phyloP scores from a whole-genome alignment of 331 rosid species.

The Quercus phellos region DNA sequence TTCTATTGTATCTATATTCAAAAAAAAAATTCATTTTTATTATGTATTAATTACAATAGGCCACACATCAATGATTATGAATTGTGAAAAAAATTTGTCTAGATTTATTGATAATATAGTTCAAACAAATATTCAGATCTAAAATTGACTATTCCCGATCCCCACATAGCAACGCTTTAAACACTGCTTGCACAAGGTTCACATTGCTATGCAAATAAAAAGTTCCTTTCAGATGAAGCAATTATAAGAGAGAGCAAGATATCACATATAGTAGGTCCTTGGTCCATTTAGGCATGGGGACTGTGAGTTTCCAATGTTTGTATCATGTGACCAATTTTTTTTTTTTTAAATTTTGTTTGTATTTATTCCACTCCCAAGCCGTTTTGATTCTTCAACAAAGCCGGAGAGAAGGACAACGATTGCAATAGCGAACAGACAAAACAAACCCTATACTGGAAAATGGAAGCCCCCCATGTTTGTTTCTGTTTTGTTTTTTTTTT shows the following conservation, averaged over 20 bases:
- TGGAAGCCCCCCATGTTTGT: neutral
- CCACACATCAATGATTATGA: no score
- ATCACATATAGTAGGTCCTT: neutral
- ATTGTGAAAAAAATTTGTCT: no score
- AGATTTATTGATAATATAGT: neutral
- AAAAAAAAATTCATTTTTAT: no score
- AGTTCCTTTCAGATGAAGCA: neutral
- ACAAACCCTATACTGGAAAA: conserved; percentile 21
- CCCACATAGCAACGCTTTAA: neutral
- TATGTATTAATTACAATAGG: no score
- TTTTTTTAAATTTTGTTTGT: neutral
- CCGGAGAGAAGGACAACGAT: conserved; percentile 21
- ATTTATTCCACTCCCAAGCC: neutral
- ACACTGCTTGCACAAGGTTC: neutral
- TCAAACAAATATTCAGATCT: neutral
- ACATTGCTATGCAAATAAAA: neutral
- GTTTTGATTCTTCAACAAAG: conserved; percentile 12
- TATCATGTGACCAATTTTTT: neutral
- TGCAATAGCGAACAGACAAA: conserved; percentile 25
- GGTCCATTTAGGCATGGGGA: neutral
- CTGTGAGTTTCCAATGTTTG: conserved; percentile 7
- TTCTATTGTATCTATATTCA: no score
- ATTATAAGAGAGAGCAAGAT: neutral
- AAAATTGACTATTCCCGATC: neutral
- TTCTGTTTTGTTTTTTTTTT: conserved; percentile 15